Base-by-base conservation (phyloP, 2,329 filamentous ascomycete species). In the Capronia epimyces region DNA sequence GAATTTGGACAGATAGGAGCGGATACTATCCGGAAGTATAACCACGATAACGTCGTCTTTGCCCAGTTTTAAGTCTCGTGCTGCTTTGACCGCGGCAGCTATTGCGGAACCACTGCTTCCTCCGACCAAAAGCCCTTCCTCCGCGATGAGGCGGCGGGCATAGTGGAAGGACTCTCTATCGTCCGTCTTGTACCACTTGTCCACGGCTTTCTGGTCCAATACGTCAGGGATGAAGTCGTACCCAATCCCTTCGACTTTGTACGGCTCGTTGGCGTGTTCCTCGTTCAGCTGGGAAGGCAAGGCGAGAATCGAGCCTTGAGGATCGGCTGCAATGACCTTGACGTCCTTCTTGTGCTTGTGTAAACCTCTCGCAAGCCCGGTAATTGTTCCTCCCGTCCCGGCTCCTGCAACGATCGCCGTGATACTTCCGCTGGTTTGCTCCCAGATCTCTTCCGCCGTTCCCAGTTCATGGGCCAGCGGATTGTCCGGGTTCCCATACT, bases 191-290 rank as follows among this genome's bases (percentile, higher is more conserved):
- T 96, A 97, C 93, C 93, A 98, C 66, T 85, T 86, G 69, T 96
- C 87, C 24, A 98, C 87, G 3, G 80, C 68, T 22, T 83, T 71
- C 64, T 85, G 88, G 60, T 93, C 83, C 49, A 98, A 76, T 3
- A 98, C 94, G 20, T 97, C 88, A 5, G 94, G 93, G 53, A 98
- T 86, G 68, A 98, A 98, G 69, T 98, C 93, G 68, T 98, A 98
- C 16, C 93, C 93, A 63, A 98, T 98, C 37, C 93, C 93, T 73
- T 98, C 93, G 1, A 98, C 93, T 74, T 98, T 97, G 76, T 98
- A 98, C 1, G 84, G 76, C 68, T 89, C 83, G 65, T 96, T 91
- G 54, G 80, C 79, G 65, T 84, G 81, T 58, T 87, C 84, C 42
- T 87, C 76, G 69, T 98, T 98, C 60, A 98, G 74, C 4, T 69